Evolutionary conservation across 2,329 filamentous ascomycete genomes (phyloP).

Genomic region (Claviceps quebecensis): DNA sequence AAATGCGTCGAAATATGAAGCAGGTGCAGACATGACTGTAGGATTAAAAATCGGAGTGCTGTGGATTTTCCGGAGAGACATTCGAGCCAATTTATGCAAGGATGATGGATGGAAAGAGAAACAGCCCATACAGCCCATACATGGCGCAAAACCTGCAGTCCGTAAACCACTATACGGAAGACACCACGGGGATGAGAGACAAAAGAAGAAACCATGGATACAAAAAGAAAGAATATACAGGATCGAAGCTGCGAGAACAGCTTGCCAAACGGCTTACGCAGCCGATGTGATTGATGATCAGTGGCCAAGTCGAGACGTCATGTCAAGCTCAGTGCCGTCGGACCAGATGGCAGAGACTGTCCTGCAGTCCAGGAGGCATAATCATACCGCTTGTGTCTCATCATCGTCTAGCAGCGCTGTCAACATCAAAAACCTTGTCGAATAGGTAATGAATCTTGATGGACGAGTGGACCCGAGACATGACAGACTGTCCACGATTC

Average conservation of each 20-base stretch:
- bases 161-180: background rate
- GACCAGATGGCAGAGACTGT: background rate
- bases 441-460: background rate
- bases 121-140: background rate
- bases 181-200: background rate
- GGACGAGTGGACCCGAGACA: constrained; percentile 2
- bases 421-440: background rate
- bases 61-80: background rate
- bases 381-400: constrained; percentile 6
- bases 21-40: constrained; percentile 2
- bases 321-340: constrained; percentile 4
- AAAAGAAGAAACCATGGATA: background rate
- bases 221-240: background rate
- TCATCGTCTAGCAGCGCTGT: constrained; percentile 3
- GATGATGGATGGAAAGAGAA: background rate
- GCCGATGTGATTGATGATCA: background rate
- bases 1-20: background rate
- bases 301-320: background rate
- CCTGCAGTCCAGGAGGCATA: constrained; percentile 3
- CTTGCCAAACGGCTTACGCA: background rate
- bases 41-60: background rate
- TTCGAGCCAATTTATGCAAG: background rate
- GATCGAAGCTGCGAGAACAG: background rate
- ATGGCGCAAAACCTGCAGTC: background rate
- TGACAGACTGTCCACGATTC: constrained; percentile 3